Evolutionary conservation across 805 yeast species (phyloP).

Genomic region (Yamadazyma sp.): DNA sequence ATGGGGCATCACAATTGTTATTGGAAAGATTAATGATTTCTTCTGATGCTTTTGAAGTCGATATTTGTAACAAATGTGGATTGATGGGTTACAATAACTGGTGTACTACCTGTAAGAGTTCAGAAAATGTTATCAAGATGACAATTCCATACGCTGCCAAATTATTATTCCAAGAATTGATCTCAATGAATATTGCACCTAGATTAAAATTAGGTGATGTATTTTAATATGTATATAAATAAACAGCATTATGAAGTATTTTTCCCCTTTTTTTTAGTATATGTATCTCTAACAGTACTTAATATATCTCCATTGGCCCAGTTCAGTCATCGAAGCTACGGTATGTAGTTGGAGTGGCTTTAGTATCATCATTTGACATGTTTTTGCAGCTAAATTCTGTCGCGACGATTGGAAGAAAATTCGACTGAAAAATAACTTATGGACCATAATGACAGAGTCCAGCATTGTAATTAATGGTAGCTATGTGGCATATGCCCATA

Average conservation of each 20-base stretch:
- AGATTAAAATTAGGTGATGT: slow-evolving; percentile 86
- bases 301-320: too few relatives aligned
- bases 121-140: slow-evolving; percentile 85
- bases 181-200: slow-evolving; percentile 99
- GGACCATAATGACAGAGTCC: background rate
- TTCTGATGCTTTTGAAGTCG: slow-evolving; percentile 97
- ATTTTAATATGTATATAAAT: slow-evolving; percentile 40
- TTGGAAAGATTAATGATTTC: slow-evolving; percentile 94
- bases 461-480: slow-evolving; percentile 57
- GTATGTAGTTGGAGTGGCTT: too few relatives aligned
- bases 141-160: slow-evolving; percentile 99
- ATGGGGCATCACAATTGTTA: slow-evolving; percentile 94
- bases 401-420: too few relatives aligned
- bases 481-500: slow-evolving; percentile 67
- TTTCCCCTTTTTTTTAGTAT: too few relatives aligned
- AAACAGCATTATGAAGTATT: too few relatives aligned
- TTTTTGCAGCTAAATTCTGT: too few relatives aligned
- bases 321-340: too few relatives aligned
- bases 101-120: slow-evolving; percentile 94
- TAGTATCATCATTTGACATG: too few relatives aligned
- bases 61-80: slow-evolving; percentile 90
- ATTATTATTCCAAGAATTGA: slow-evolving; percentile 89
- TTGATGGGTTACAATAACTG: slow-evolving; percentile 96
- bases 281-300: too few relatives aligned
- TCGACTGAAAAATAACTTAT: too few relatives aligned